Conservation (phyloP, 257 asterid species). For the Nicotiana noctiflora region DNA sequence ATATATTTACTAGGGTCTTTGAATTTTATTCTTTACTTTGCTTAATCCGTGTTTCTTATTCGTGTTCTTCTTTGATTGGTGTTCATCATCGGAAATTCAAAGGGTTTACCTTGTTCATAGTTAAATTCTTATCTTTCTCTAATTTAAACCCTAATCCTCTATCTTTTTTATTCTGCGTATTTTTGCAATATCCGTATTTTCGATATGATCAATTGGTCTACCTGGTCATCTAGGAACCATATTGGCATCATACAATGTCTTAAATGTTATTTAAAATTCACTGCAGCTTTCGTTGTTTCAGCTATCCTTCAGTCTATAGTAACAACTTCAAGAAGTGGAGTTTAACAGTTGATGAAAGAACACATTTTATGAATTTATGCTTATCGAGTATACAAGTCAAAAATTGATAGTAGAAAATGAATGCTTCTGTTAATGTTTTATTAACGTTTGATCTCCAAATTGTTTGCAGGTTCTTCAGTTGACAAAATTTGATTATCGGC, state of each 20-base stretch:
- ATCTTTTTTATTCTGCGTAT: no score
- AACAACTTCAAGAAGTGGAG: neutral
- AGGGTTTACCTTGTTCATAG: no score
- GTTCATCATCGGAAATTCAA: no score
- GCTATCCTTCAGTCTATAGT: neutral
- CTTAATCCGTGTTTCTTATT: no score
- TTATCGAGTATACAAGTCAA: neutral
- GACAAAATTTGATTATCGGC: slow-evolving; percentile 97
- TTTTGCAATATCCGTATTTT: no score
- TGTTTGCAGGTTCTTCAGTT: slow-evolving; percentile 87
- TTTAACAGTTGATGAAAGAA: neutral
- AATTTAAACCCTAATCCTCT: no score
- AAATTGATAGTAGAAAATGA: neutral
- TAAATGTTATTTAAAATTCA: neutral
- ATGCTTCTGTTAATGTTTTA: neutral
- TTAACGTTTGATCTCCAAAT: slow-evolving; percentile 1
- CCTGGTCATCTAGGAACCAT: neutral
- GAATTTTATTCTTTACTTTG: no score
- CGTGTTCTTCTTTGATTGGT: no score
- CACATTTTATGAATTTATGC: neutral
- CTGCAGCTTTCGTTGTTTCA: neutral
- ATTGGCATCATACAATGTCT: neutral
- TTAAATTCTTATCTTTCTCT: no score
- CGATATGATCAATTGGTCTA: neutral
- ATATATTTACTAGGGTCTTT: no score